Evolutionary conservation across 2,329 filamentous ascomycete species (phyloP), one percentile per base, ranked within the genome.

Genomic region (Apiospora malaysiana): DNA sequence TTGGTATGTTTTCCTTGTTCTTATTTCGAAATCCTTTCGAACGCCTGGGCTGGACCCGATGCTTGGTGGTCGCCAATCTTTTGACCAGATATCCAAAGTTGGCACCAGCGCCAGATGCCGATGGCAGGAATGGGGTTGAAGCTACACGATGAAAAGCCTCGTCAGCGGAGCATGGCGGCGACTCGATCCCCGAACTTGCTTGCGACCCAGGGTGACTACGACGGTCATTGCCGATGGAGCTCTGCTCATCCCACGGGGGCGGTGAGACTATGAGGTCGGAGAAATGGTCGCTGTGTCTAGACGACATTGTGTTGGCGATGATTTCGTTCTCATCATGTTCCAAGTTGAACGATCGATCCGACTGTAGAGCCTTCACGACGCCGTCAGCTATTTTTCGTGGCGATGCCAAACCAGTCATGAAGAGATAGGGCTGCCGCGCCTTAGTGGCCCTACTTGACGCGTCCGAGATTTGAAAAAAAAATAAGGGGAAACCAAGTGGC

Each of bases 141-240:
- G 56, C 56, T 4, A 63, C 56, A 40, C 56, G 56, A 40, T 63
- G 56, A 14, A 63, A 63, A 10, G 56, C 56, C 9, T 63, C 56
- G 56, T 40, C 32, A 5, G 56, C 37, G 32, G 56, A 63, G 56
- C 21, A 63, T 63, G 56, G 56, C 32, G 56, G 56, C 32, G 56
- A 63, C 56, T 40, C 32, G 21, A n/a, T 8, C 1, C 14, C 56
- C 9, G 56, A 63, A 32, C 56, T 63, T 12, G 14, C n/a, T 40
- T 40, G 56, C 4, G 56, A 63, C 3, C n/a, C 32, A 18, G 32
- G 56, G 21, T 63, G 56, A n/a, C 37, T 40, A 63, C 18, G 56
- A 40, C 56, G 56, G 56, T 32, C 7, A 40, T 4, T 63, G 27
- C 27, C 23, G 32, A 32, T 10, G n/a, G 37, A 32, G n/a, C 40